A percentile compares a stretch with the other conserved stretches of the same genome.
Evolutionary conservation across 805 yeast genomes (phyloP).

Genomic region (Nematodospora valgi): DNA sequence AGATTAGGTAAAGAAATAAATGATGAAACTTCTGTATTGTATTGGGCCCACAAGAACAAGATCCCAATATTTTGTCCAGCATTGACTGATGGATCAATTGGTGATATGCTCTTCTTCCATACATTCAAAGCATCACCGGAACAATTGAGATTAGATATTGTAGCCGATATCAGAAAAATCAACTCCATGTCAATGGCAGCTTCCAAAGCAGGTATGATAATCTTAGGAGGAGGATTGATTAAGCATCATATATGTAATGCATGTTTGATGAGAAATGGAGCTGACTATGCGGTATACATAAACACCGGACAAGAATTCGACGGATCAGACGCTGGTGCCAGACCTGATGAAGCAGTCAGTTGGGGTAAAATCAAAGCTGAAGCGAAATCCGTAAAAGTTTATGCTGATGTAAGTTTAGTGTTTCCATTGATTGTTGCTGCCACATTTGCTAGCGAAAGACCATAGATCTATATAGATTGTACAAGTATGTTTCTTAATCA

Average conservation of each 20-base stretch:
- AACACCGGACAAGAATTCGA: conserved; percentile 99
- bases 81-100: conserved; percentile 95
- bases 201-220: conserved; percentile 88
- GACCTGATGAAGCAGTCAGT: conserved; percentile 97
- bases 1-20: conserved; percentile 93
- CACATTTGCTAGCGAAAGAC: conserved; percentile 69
- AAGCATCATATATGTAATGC: conserved; percentile 98
- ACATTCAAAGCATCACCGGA: conserved; percentile 92
- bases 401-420: conserved; percentile 91
- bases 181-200: conserved; percentile 96
- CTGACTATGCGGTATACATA: conserved; percentile 95
- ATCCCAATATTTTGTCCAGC: conserved; percentile 98
- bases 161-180: conserved; percentile 86
- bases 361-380: conserved; percentile 99
- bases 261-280: conserved; percentile 98
- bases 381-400: conserved; percentile 87
- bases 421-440: conserved; percentile 98
- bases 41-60: conserved; percentile 97
- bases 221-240: conserved; percentile 93
- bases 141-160: conserved; percentile 87
- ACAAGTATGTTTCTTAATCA: too few species aligned
- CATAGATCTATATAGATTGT: conserved; percentile 10
- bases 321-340: conserved; percentile 98
- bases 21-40: conserved; percentile 88
- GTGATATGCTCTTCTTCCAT: conserved; percentile 98